Conservation (phyloP, 139 green algal species). For the Chlamydomonas eustigma region DNA sequence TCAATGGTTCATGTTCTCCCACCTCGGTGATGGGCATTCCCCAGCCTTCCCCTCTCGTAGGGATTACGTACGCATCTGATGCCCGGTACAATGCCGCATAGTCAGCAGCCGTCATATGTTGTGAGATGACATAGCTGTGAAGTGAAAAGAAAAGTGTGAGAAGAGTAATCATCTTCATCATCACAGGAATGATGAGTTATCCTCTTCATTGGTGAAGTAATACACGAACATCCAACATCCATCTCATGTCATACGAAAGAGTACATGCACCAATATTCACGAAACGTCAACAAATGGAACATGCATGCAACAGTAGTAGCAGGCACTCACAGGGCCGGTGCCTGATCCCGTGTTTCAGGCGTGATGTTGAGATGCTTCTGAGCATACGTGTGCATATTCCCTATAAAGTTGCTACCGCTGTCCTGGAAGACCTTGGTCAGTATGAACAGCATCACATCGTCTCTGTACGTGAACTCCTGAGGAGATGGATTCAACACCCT, state of each 20-base stretch:
- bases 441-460: slow-evolving; percentile 49
- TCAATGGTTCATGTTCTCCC: no score
- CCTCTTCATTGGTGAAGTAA: no score
- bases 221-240: no score
- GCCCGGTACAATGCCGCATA: slow-evolving; percentile 17
- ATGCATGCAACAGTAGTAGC: no score
- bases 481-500: no score
- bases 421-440: slow-evolving; percentile 48
- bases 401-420: slow-evolving; percentile 10
- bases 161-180: no score
- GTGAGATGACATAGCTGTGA: slow-evolving; percentile 13
- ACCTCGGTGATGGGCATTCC: slow-evolving; percentile 7
- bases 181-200: no score
- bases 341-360: background rate
- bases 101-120: slow-evolving; percentile 4
- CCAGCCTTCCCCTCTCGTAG: slow-evolving; percentile 3
- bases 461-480: slow-evolving; percentile 28
- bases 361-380: background rate
- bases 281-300: no score
- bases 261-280: no score
- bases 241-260: no score
- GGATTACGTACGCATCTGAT: slow-evolving; percentile 7
- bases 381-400: slow-evolving; percentile 1
- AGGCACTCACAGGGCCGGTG: background rate
- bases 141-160: no score